Base-by-base conservation (phyloP, 192 early-diverging fungal genomes). In the Backusella morwellensis region DNA sequence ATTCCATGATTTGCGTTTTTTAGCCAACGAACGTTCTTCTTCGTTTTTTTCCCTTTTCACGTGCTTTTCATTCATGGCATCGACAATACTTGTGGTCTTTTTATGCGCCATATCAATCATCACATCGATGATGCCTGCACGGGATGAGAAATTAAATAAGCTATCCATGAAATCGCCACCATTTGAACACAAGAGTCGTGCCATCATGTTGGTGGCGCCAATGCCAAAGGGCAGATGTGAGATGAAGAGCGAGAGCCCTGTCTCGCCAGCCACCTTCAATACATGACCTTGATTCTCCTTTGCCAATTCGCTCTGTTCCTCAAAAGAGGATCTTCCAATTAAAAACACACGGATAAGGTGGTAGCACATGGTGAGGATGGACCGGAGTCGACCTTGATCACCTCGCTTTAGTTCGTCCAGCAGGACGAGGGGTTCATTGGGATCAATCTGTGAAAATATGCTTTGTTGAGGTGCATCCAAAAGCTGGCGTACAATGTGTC, bases 141-240 rank as follows among this genome's bases (percentile, higher is more conserved):
- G 56, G 29, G 56, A 63, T 12, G 56, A 63, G 12, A 63, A 63
- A 29, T 63, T 63, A 26, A 63, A 63, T 29, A 63, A 12, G 23
- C 23, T 63, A 63, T 63, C 56, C 56, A 63, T 63, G 14, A 63
- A 63, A 63, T 63, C 56, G 1, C 56, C 56, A 32, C 56, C 56
- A 29, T 63, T 63, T 1, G 56, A 63, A 29, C 56, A 63, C 7
- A 63, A 26, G 8, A 77, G 38, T 35, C 54, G 35, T 21, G 59
- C n/a, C 76, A 77, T 56, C 76, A 77, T 77, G 34, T 44, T 23
- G 17, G 76, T 59, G 8, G 70, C 76, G 17, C 76, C 76, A 17
- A 77, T 66, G 6, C 26, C 47, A 42, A 34, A 63, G 0, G 71
- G 41, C 35, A 77, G 15, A 72, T 77, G 76, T 7, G n/a, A 26